Percentiles rank a stretch among this genome's conserved stretches.
Evolutionary conservation across 108 stramenopile genomes (phyloP).

Genomic region (Aurantiochytrium sp.): DNA sequence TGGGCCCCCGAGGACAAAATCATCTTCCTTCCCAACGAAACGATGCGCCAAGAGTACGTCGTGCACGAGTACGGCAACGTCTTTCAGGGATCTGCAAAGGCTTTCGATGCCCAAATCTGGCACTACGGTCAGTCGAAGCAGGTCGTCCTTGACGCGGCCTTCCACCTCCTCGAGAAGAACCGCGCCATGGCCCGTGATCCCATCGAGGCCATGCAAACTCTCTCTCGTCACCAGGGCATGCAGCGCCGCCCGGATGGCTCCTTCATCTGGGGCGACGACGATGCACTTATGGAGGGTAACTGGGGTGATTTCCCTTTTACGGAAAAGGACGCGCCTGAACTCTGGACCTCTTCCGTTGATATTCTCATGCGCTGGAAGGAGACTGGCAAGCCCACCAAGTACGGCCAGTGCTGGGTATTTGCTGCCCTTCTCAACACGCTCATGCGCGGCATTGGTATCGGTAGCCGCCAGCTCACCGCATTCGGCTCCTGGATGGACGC

Average conservation of each 20-base stretch:
- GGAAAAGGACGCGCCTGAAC: not conserved
- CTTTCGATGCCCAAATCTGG: not conserved
- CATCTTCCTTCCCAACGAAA: not conserved
- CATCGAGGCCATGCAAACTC: not conserved
- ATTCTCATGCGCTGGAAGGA: constrained; percentile 10
- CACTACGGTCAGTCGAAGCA: not conserved
- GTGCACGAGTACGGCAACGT: not conserved
- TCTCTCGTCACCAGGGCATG: not conserved
- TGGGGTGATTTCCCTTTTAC: constrained; percentile 6
- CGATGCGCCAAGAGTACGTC: not conserved
- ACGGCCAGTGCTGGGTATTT: constrained; percentile 14
- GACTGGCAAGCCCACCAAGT: not conserved
- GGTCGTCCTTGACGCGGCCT: not conserved
- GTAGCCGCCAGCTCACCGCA: not conserved
- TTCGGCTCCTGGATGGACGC: constrained; percentile 14
- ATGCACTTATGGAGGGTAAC: constrained; percentile 1
- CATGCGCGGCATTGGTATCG: not conserved
- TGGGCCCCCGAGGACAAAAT: not conserved
- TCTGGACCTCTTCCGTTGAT: not conserved
- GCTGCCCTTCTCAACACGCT: not conserved
- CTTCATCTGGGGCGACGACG: not conserved
- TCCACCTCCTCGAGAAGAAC: constrained; percentile 1
- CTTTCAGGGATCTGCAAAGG: not conserved
- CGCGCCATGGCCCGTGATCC: not conserved
- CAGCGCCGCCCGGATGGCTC: not conserved